Evolutionary conservation across 192 early-diverging fungal species (phyloP).

Genomic region (Entomortierella lignicola): DNA sequence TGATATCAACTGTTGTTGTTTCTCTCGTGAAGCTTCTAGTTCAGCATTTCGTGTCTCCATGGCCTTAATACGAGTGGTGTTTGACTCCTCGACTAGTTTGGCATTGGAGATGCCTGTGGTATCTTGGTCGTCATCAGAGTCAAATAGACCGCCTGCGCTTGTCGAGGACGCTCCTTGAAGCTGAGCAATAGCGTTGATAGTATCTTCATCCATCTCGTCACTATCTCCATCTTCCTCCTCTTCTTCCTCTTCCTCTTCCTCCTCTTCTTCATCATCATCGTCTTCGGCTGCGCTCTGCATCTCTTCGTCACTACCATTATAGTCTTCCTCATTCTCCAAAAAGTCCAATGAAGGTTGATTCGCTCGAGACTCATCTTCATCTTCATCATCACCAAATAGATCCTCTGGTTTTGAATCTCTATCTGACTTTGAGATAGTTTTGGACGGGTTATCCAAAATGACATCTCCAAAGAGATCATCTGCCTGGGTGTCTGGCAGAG

Average conservation of each 20-base stretch:
- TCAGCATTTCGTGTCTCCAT: slow-evolving; percentile 38
- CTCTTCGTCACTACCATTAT: slow-evolving; percentile 33
- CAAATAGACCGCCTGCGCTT: slow-evolving; percentile 33
- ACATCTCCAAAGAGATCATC: slow-evolving; percentile 49
- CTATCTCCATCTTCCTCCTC: slow-evolving; percentile 43
- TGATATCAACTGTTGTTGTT: slow-evolving; percentile 44
- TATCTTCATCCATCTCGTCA: slow-evolving; percentile 43
- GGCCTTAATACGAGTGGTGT: slow-evolving; percentile 40
- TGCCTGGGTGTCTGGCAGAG: slow-evolving; percentile 24
- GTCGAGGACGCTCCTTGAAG: slow-evolving; percentile 22
- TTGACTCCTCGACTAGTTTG: slow-evolving; percentile 41
- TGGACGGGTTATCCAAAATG: background rate
- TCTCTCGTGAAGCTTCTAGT: slow-evolving; percentile 24
- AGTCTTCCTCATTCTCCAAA: slow-evolving; percentile 40
- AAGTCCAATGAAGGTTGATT: slow-evolving; percentile 29
- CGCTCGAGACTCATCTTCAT: slow-evolving; percentile 8
- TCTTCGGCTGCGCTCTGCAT: slow-evolving; percentile 15
- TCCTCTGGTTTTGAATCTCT: slow-evolving; percentile 40
- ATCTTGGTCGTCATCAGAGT: slow-evolving; percentile 40
- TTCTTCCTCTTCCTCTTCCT: slow-evolving; percentile 31
- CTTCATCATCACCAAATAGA: slow-evolving; percentile 40
- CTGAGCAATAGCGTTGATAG: slow-evolving; percentile 37
- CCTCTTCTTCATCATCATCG: slow-evolving; percentile 9
- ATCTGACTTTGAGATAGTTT: slow-evolving; percentile 16
- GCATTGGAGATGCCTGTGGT: slow-evolving; percentile 2